These are phyloP conservation scores for Tetrahymena borealis DNA, from an alignment of 73 alveolate species.

Conservation along the genomic window DNA sequence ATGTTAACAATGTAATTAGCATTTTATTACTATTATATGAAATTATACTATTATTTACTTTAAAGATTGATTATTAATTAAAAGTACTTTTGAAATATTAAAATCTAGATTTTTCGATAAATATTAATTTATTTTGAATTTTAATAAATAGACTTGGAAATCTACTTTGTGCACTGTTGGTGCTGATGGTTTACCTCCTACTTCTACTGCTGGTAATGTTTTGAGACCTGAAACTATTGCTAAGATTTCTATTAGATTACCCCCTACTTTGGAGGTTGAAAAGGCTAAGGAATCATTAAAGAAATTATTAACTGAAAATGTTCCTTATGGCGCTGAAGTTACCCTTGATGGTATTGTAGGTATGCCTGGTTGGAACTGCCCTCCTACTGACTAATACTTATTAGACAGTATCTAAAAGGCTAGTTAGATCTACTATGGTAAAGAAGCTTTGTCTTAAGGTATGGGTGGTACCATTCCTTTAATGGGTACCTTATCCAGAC, in stretches of 20 bases:
- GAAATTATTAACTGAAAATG: constrained; percentile 65
- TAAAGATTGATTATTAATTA: too few relatives aligned
- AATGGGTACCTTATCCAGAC: constrained; percentile 32
- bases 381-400: neutral
- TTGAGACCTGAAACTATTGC: constrained; percentile 69
- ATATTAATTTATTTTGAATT: neutral
- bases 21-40: too few relatives aligned
- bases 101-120: neutral
- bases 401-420: constrained; percentile 6
- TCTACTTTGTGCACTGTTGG: constrained; percentile 74
- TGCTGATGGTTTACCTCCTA: constrained; percentile 80
- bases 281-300: constrained; percentile 60
- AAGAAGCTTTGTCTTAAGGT: constrained; percentile 31
- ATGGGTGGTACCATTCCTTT: constrained; percentile 55
- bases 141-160: constrained; percentile 65
- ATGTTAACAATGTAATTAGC: neutral
- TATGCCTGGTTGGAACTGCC: constrained; percentile 69
- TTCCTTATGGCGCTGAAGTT: constrained; percentile 76
- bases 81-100: neutral
- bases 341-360: constrained; percentile 33
- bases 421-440: constrained; percentile 12
- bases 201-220: constrained; percentile 85
- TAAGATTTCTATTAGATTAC: constrained; percentile 79
- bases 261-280: constrained; percentile 76
- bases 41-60: too few relatives aligned